phyloP scores from a whole-genome alignment of 2,329 filamentous ascomycete genomes.

The Sporothrix schenckii region DNA sequence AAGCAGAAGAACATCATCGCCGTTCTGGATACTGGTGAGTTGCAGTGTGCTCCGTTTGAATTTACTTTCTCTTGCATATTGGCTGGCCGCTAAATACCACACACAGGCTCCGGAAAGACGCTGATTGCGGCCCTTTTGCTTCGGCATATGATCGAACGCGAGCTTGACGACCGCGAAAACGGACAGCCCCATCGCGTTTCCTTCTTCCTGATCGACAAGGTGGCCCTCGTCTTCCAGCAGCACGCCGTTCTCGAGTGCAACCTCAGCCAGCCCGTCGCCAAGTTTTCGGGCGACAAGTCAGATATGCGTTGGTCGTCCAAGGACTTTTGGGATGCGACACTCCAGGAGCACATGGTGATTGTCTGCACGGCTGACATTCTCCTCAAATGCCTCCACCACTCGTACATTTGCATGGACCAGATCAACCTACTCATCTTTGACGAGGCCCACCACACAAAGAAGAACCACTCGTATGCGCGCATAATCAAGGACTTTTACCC shows the following conservation, averaged over 20 bases:
- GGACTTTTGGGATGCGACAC: constrained; percentile 56
- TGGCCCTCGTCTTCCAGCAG: constrained; percentile 89
- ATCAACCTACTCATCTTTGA: constrained; percentile 94
- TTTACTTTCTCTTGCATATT: background rate
- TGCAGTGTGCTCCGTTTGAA: background rate
- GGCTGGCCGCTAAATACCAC: background rate
- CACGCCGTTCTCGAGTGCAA: constrained; percentile 79
- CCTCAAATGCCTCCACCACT: constrained; percentile 73
- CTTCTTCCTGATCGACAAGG: constrained; percentile 90
- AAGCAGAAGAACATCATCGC: constrained; percentile 86
- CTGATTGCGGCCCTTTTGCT: constrained; percentile 90
- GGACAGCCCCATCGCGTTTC: constrained; percentile 67
- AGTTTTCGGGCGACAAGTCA: constrained; percentile 72
- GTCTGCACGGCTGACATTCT: constrained; percentile 93
- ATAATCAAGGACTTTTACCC: constrained; percentile 89
- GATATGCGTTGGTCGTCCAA: constrained; percentile 46
- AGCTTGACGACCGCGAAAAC: constrained; percentile 68
- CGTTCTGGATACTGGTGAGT: constrained; percentile 80
- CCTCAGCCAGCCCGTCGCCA: constrained; percentile 72
- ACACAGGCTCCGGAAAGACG: constrained; percentile 87
- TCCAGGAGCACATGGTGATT: constrained; percentile 73
- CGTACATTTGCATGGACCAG: constrained; percentile 76
- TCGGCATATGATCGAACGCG: constrained; percentile 72
- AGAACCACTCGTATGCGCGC: constrained; percentile 84
- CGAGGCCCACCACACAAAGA: constrained; percentile 95